phyloP scores from a whole-genome alignment of 345 rosid genomes.

The Salix purpurea region DNA sequence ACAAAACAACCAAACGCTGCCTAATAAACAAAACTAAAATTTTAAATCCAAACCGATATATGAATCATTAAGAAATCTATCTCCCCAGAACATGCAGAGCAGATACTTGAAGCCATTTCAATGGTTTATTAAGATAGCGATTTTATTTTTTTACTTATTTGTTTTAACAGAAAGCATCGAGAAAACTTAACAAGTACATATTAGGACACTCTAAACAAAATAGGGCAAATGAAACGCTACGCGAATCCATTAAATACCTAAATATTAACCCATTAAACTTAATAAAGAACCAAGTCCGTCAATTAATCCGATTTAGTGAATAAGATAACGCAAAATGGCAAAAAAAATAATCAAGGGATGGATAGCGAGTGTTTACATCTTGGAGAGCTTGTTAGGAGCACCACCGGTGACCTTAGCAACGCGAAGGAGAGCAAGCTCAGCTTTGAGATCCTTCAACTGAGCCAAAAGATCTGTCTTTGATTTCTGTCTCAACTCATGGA shows the following conservation, averaged over 20 bases:
- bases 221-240: neutral
- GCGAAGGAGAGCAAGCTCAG: constrained; percentile 63
- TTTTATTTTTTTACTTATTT: neutral
- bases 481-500: constrained; percentile 59
- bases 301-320: neutral
- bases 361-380: constrained; percentile 33
- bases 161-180: neutral
- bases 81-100: neutral
- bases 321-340: neutral
- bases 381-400: constrained; percentile 67
- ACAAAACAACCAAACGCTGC: neutral
- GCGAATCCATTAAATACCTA: neutral
- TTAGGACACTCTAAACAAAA: neutral
- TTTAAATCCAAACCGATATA: neutral
- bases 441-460: constrained; percentile 65
- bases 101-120: neutral
- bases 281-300: neutral
- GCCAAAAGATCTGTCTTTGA: constrained; percentile 44
- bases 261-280: neutral
- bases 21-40: no score
- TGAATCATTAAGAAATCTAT: neutral
- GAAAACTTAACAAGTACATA: neutral
- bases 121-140: neutral
- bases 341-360: neutral
- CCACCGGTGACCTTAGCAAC: constrained; percentile 76